Evolutionary conservation across 306 rosid genomes (phyloP), one percentile per base, ranked within the genome.

Genomic region (Sechiopsis laciniata): DNA sequence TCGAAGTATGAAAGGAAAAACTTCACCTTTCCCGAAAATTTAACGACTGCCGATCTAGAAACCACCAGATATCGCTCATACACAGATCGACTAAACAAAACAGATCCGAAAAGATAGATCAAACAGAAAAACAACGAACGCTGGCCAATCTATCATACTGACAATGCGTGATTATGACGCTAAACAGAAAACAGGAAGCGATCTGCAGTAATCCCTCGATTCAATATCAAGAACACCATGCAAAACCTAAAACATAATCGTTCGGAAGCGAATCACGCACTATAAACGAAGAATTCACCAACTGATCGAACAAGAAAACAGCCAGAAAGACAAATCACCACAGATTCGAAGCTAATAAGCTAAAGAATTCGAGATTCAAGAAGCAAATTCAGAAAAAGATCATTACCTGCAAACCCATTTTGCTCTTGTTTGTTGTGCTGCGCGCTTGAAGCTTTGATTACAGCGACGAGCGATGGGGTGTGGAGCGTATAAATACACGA

Each of bases 371-470:
- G 14, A 63, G 70, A 63, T 1, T 63, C 10, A 5, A 45, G 55
- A 15, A 70, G 74, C 51, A 51, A 1, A 3, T 51, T 24, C 4
- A 52, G 60, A 50, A 57, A 16, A 12, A 4, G 13, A 51, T 14
- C 7, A 40, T 3, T 14, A 70, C 74, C 74, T 70, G 26, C 74
- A 70, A 51, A 51, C 74, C 74, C 74, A 70, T 70, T 7, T 1
- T 26, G 29, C 0, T 70, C 74, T 14, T n/a, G 37, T 46, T 3
- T 11, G 55, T 60, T 26, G 29, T 26, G 19, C 22, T 69, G 20
- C 57, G 24, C 24, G 46, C 4, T 48, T 15, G 26, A 52, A 50
- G 40, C 45, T 22, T 26, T 10, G 22, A 51, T 50, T 52, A 24
- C 74, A 4, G 46, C 13, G 16, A 9, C 48, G 48, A 26, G 19